phyloP scores from a whole-genome alignment of 1,284 basidiomycete genomes.

The Rhodofomes roseus region DNA sequence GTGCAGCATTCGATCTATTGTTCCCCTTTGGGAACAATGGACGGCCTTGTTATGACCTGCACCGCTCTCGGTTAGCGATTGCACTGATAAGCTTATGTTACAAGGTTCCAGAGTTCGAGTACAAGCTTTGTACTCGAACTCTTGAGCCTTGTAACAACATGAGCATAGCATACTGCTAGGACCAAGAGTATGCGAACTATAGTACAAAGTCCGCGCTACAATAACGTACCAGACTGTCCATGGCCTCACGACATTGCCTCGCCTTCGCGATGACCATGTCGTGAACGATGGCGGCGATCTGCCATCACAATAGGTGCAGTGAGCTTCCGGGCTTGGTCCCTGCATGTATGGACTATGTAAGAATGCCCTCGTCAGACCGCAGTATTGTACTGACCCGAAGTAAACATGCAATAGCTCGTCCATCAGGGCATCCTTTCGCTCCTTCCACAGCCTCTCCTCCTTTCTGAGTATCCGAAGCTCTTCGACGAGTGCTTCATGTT shows the following conservation, averaged over 20 bases:
- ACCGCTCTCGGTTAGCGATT: neutral
- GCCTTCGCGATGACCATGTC: slow-evolving; percentile 11
- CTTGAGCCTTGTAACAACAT: neutral
- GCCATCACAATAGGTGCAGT: slow-evolving; percentile 21
- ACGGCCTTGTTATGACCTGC: neutral
- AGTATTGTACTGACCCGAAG: slow-evolving; percentile 23
- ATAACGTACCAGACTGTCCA: neutral
- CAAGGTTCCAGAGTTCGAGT: neutral
- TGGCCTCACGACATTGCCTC: slow-evolving; percentile 1
- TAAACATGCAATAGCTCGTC: slow-evolving; percentile 25
- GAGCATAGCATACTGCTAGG: neutral
- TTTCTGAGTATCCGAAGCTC: slow-evolving; percentile 53
- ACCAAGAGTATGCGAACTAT: neutral
- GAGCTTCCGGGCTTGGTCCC: slow-evolving; percentile 20
- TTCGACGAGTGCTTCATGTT: slow-evolving; percentile 58
- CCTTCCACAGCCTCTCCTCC: slow-evolving; percentile 41
- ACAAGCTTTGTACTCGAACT: neutral
- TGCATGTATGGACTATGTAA: neutral
- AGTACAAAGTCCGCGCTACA: neutral
- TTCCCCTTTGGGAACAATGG: neutral
- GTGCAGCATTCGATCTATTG: neutral
- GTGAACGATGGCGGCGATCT: slow-evolving; percentile 18
- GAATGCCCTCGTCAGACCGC: neutral
- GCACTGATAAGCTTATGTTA: neutral
- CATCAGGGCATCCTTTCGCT: slow-evolving; percentile 27